Evolutionary conservation across 805 yeast species (phyloP).

Genomic region (Lachancea sp.): DNA sequence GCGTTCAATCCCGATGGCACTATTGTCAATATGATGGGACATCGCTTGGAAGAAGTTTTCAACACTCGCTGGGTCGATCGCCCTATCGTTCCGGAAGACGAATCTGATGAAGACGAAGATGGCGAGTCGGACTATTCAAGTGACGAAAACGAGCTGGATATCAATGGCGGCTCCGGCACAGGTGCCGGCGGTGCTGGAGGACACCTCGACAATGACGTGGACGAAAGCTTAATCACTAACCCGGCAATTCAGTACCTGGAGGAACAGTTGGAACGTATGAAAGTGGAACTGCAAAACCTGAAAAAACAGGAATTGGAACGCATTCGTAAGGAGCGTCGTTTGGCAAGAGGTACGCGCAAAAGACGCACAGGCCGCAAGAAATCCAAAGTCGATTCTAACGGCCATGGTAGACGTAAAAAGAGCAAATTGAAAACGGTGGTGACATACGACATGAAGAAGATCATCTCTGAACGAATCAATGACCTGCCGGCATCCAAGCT

Average conservation of each 20-base stretch:
- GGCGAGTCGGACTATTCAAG: conserved; percentile 34
- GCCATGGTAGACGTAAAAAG: conserved; percentile 17
- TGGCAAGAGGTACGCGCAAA: conserved; percentile 29
- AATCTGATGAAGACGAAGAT: conserved; percentile 34
- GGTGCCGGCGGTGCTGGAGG: conserved; percentile 30
- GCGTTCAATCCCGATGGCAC: conserved; percentile 94
- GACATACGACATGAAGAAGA: conserved; percentile 95
- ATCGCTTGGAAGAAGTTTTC: conserved; percentile 77
- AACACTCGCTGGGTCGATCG: conserved; percentile 83
- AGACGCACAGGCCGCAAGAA: conserved; percentile 41
- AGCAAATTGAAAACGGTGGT: conserved; percentile 40
- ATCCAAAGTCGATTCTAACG: conserved; percentile 16
- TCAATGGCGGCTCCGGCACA: conserved; percentile 12
- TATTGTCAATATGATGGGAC: conserved; percentile 94
- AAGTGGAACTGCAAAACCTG: conserved; percentile 73
- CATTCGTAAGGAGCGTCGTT: conserved; percentile 52
- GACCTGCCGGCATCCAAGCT: conserved; percentile 72
- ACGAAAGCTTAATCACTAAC: conserved; percentile 62
- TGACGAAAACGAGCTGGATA: conserved; percentile 22
- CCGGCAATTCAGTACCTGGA: conserved; percentile 89
- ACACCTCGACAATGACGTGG: conserved; percentile 48
- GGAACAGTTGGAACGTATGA: conserved; percentile 79
- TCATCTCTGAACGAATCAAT: conserved; percentile 78
- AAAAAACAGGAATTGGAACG: conserved; percentile 70
- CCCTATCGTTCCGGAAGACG: conserved; percentile 59